A percentile compares a stretch with the other conserved stretches of the same genome.
These are phyloP conservation scores for Cutaneotrichosporon cyanovorans DNA, from an alignment of 1,284 basidiomycete genomes.

Conservation along the genomic window DNA sequence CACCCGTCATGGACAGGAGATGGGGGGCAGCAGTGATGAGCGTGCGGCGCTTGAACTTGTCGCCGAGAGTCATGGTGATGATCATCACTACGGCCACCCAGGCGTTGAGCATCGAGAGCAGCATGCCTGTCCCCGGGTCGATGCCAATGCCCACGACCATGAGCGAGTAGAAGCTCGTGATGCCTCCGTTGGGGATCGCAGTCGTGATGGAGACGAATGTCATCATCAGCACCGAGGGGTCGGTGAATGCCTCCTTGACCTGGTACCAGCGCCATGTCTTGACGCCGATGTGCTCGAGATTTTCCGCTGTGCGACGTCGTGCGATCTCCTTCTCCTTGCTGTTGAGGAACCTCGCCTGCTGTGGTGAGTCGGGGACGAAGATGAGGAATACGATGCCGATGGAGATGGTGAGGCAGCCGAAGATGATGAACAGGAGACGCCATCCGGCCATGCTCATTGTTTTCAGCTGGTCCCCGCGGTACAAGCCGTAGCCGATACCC, in stretches of 20 bases:
- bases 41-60: conserved; percentile 6
- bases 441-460: neutral
- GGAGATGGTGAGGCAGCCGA: conserved; percentile 17
- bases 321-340: conserved; percentile 24
- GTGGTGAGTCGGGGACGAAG: conserved; percentile 29
- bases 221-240: conserved; percentile 26
- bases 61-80: conserved; percentile 11
- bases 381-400: conserved; percentile 21
- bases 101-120: conserved; percentile 12
- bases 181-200: conserved; percentile 18
- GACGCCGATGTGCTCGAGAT: conserved; percentile 33
- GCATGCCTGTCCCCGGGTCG: conserved; percentile 6
- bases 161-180: conserved; percentile 12
- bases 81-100: conserved; percentile 15
- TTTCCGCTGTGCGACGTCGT: conserved; percentile 32
- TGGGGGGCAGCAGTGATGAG: conserved; percentile 7
- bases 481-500: conserved; percentile 6
- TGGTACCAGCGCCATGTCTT: conserved; percentile 24
- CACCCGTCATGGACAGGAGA: conserved; percentile 13
- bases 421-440: conserved; percentile 20
- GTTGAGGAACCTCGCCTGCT: conserved; percentile 25
- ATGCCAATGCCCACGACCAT: conserved; percentile 6
- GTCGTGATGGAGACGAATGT: conserved; percentile 21
- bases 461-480: neutral
- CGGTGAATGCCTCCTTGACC: conserved; percentile 22